Conservation (phyloP, 176 grass and related monocot species). For the Phoenix dactylifera region DNA sequence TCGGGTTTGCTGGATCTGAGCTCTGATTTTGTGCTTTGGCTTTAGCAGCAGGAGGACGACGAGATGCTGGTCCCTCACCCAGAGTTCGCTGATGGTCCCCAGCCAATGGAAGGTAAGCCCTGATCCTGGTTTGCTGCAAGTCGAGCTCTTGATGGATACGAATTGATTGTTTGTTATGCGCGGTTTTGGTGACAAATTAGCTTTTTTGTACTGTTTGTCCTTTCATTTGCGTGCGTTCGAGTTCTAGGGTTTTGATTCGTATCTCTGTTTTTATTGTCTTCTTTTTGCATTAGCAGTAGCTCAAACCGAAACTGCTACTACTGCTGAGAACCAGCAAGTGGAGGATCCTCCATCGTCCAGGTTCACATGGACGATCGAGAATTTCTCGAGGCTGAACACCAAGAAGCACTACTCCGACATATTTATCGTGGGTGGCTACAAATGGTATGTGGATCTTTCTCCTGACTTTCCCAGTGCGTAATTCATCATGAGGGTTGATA, state of each 20-base stretch:
- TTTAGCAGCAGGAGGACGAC: slow-evolving; percentile 59
- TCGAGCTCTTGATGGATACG: too few relatives aligned
- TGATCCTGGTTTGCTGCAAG: neutral
- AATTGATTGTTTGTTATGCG: too few relatives aligned
- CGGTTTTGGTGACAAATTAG: too few relatives aligned
- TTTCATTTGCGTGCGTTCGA: slow-evolving; percentile 13
- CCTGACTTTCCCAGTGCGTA: too few relatives aligned
- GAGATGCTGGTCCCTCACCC: slow-evolving; percentile 75
- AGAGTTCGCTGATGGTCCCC: slow-evolving; percentile 43
- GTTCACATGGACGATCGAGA: slow-evolving; percentile 82
- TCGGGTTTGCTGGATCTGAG: slow-evolving; percentile 46
- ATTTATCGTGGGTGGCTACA: slow-evolving; percentile 62
- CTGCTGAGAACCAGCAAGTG: slow-evolving; percentile 57
- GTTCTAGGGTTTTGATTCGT: slow-evolving; percentile 3
- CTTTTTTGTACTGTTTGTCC: neutral
- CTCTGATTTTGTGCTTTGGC: slow-evolving; percentile 1
- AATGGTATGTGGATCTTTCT: slow-evolving; percentile 41
- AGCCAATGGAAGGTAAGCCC: slow-evolving; percentile 87
- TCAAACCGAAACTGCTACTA: slow-evolving; percentile 52
- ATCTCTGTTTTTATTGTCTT: slow-evolving; percentile 1
- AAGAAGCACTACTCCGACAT: slow-evolving; percentile 81
- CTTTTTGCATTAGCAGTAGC: slow-evolving; percentile 26
- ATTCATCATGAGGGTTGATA: neutral
- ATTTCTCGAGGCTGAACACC: slow-evolving; percentile 53
- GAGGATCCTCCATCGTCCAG: slow-evolving; percentile 60